phyloP scores from a whole-genome alignment of 169 alveolate genomes.

The Fabrea salina region DNA sequence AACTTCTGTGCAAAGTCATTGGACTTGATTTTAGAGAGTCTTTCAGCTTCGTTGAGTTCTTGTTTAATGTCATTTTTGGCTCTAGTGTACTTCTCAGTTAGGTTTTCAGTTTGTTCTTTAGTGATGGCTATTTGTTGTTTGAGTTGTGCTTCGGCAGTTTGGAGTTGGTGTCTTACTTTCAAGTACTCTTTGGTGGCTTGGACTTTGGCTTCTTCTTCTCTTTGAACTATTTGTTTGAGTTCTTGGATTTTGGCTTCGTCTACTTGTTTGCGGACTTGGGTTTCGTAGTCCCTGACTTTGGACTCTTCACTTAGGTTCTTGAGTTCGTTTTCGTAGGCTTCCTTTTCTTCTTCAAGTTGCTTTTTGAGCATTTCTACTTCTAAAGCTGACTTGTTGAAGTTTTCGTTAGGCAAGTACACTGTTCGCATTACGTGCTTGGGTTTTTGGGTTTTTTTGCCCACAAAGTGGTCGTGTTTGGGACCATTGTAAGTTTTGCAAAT shows the following conservation, averaged over 20 bases:
- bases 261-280: background rate
- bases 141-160: background rate
- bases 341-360: slow-evolving; percentile 10
- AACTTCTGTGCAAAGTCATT: slow-evolving; percentile 19
- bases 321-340: slow-evolving; percentile 8
- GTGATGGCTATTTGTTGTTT: background rate
- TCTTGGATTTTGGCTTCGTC: slow-evolving; percentile 16
- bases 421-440: background rate
- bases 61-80: background rate
- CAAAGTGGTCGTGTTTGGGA: background rate
- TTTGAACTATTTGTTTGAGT: background rate
- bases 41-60: slow-evolving; percentile 1
- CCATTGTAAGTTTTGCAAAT: slow-evolving; percentile 8
- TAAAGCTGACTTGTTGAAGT: background rate
- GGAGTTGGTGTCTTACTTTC: slow-evolving; percentile 9
- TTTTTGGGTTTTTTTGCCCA: background rate
- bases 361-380: slow-evolving; percentile 14
- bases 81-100: no score
- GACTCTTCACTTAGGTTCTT: background rate
- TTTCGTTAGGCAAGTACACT: slow-evolving; percentile 29
- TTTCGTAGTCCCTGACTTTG: slow-evolving; percentile 14
- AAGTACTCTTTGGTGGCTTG: background rate
- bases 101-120: background rate
- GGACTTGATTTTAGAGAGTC: background rate
- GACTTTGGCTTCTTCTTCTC: background rate